Conservation (phyloP, 1,284 basidiomycete genomes). For the Moesziomyces antarcticus region DNA sequence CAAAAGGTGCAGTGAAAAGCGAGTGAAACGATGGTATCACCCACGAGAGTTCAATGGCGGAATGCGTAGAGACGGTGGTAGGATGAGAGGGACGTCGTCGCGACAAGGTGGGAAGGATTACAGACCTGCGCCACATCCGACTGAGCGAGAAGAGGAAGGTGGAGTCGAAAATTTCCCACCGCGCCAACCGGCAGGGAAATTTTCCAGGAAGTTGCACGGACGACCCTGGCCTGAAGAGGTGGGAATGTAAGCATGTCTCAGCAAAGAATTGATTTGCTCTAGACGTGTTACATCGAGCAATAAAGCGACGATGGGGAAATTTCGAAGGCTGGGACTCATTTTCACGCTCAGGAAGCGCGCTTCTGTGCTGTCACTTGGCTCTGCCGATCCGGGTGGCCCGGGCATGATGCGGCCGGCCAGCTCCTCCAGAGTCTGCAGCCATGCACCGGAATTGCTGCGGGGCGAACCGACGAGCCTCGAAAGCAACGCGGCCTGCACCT, state of each 20-base stretch:
- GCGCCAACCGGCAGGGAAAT: slow-evolving; percentile 5
- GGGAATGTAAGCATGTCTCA: slow-evolving; percentile 30
- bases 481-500: background rate
- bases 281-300: background rate
- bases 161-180: slow-evolving; percentile 21
- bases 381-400: slow-evolving; percentile 37
- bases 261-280: background rate
- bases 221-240: background rate
- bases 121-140: too few species aligned
- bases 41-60: background rate
- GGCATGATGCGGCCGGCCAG: slow-evolving; percentile 7
- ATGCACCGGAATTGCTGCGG: background rate
- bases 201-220: slow-evolving; percentile 13
- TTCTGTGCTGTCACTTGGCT: background rate
- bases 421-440: slow-evolving; percentile 3
- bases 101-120: too few species aligned
- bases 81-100: too few species aligned
- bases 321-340: background rate
- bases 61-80: too few species aligned
- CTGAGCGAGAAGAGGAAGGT: background rate
- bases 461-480: background rate
- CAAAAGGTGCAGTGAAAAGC: too few species aligned
- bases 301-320: background rate
- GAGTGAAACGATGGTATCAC: too few species aligned
- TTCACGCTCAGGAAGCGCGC: slow-evolving; percentile 32